Base-by-base conservation (phyloP, 1,284 basidiomycete species). In the Boletellus deceptivus region DNA sequence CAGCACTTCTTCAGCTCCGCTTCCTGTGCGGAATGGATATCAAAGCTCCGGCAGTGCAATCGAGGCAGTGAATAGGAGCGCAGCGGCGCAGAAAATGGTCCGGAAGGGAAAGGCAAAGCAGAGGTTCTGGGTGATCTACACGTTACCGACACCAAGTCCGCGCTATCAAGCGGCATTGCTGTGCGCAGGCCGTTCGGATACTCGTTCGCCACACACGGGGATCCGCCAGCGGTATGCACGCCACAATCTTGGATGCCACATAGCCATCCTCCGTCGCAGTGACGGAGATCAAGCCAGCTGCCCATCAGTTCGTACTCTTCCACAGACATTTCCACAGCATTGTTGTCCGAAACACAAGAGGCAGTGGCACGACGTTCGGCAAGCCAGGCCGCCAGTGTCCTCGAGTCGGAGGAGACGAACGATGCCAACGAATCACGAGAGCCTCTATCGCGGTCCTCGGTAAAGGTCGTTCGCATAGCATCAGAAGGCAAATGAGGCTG, bases 301-400 rank as follows among this genome's bases (percentile, higher is more conserved):
- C 76, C 78, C 46, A 58, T 59, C 18, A 67, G 61, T 53, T 80
- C 78, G 50, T 79, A 78, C 40, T 78, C 72, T 46, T 72, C 76
- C 29, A 77, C 54, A 18, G 69, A 69, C 64, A 77, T 71, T 37
- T 62, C 59, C 40, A 55, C 55, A 2, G 50, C 57, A 25, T 55
- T 48, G 16, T 62, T 60, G n/a, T 57, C 50, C 16, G 59, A 56
- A 41, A 57, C 39, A 34, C 64, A 52, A 35, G 53, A 50, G 22
- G 57, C 57, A 44, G 60, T 56, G 9, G 53, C 53, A 16, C 57
- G 61, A 53, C 69, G 66, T 33, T 66, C 59, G 46, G 68, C 63
- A 27, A 78, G 70, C 76, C 76, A 78, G 9, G 63, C 53, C 25
- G 63, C 65, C 27, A 78, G 61, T 8, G 68, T 69, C 37, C 39